phyloP scores from a whole-genome alignment of 352 stramenopile species.

The Pythium rhizo-oryzae region DNA sequence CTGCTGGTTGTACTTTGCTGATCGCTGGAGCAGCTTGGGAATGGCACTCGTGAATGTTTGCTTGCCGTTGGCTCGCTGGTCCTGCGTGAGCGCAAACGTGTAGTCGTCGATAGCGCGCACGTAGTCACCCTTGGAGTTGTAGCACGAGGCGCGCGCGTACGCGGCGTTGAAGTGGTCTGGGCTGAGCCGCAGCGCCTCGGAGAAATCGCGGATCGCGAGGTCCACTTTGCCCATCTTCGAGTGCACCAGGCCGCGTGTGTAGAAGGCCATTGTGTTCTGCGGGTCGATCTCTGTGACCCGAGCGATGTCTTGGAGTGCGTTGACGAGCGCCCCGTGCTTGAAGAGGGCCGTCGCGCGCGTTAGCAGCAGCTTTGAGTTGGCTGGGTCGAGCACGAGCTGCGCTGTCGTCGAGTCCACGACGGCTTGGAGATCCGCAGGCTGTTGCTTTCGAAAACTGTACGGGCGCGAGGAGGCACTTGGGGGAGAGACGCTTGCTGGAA shows the following conservation, averaged over 20 bases:
- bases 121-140: conserved; percentile 88
- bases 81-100: conserved; percentile 84
- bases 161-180: conserved; percentile 88
- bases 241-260: conserved; percentile 74
- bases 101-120: conserved; percentile 90
- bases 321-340: conserved; percentile 65
- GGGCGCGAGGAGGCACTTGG: neutral
- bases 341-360: conserved; percentile 77
- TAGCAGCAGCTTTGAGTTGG: conserved; percentile 67
- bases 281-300: conserved; percentile 49
- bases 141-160: conserved; percentile 85
- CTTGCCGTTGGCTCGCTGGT: conserved; percentile 46
- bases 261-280: conserved; percentile 54
- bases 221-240: conserved; percentile 74
- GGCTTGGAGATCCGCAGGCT: conserved; percentile 63
- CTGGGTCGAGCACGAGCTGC: conserved; percentile 62
- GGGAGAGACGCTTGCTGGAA: neutral
- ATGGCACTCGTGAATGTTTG: conserved; percentile 37
- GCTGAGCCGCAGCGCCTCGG: conserved; percentile 69
- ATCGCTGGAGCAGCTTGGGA: conserved; percentile 37
- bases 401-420: conserved; percentile 74
- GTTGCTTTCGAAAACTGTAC: conserved; percentile 56
- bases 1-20: conserved; percentile 35
- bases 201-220: conserved; percentile 82
- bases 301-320: conserved; percentile 62